Base-by-base conservation (phyloP, 1,284 basidiomycete species). In the Vanrija sp. region DNA sequence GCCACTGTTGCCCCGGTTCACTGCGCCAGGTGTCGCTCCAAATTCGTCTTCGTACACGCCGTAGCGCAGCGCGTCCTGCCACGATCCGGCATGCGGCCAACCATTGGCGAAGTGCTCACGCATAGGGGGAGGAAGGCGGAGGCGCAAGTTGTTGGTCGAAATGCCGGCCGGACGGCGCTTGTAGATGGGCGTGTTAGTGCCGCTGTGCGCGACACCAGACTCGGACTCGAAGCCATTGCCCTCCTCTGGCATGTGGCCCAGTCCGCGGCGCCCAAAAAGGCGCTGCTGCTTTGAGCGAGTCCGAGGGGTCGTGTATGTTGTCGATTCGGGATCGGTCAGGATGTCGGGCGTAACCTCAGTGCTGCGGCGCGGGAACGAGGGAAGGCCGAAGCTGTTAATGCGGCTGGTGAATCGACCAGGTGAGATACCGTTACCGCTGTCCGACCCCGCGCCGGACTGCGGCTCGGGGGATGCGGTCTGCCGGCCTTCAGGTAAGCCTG, bases 11-110 rank as follows among this genome's bases (percentile, higher is more conserved):
- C 16, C 15, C 1, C 31, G 6, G 31, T 9, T 31, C 9, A 31
- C 12, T 14, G 31, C 12, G 31, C 31, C 31, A 14, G 31, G 31
- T 9, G 31, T 31, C 12, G 4, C 9, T 9, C 31, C 22, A 16
- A 38, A 45, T 23, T 48, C 41, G 20, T 64, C 66, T 18, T 65
- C 59, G 23, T 69, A 70, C 22, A 49, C 39, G 15, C 60, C 56
- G 25, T 64, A 66, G 39, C 70, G 66, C 24, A 71, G 45, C 4
- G 69, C 70, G 44, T 72, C 66, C 51, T 72, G 69, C 72, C 72
- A 74, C n/a, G 60, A 67, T 7, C 72, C 72, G 7, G 69, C 69
- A 49, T 72, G 70, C 4, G 66, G 67, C 69, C 69, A 70, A 12
- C 68, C 67, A 24, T 69, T 52, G 7, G 58, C 47, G 49, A 73